phyloP scores from a whole-genome alignment of 2,329 filamentous ascomycete genomes.

The Cucurbitaria berberidis region DNA sequence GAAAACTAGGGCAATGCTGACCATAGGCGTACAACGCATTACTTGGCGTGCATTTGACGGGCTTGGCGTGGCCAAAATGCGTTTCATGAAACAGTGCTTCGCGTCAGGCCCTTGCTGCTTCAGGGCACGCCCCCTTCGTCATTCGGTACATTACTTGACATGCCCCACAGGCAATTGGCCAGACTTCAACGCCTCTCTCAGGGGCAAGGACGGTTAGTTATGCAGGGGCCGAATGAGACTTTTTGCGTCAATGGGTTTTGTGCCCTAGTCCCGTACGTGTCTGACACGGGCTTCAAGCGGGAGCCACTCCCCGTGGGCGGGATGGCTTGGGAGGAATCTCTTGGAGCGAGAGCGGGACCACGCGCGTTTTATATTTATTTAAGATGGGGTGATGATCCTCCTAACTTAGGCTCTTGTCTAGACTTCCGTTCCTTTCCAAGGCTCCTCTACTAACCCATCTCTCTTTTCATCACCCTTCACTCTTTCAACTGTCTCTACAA shows the following conservation, averaged over 20 bases:
- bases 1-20: conserved; percentile 2
- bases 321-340: conserved; percentile 21
- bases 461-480: background rate
- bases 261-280: conserved; percentile 3
- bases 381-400: conserved; percentile 10
- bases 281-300: conserved; percentile 15
- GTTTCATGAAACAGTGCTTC: conserved; percentile 37
- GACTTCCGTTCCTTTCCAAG: background rate
- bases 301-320: conserved; percentile 24
- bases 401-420: conserved; percentile 6
- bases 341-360: conserved; percentile 13
- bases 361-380: conserved; percentile 27
- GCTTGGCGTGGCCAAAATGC: conserved; percentile 19
- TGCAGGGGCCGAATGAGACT: background rate
- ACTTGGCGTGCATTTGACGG: conserved; percentile 10
- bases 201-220: conserved; percentile 23
- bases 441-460: background rate
- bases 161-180: conserved; percentile 33
- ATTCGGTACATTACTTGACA: conserved; percentile 20
- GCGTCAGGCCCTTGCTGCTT: conserved; percentile 26
- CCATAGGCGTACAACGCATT: conserved; percentile 6
- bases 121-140: conserved; percentile 21
- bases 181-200: conserved; percentile 28
- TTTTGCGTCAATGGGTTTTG: conserved; percentile 1
- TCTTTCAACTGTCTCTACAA: conserved; percentile 7